Percentiles rank a stretch among this genome's conserved stretches.
Conservation (phyloP, 768 basidiomycete species). For the Polyporus arcularius region DNA sequence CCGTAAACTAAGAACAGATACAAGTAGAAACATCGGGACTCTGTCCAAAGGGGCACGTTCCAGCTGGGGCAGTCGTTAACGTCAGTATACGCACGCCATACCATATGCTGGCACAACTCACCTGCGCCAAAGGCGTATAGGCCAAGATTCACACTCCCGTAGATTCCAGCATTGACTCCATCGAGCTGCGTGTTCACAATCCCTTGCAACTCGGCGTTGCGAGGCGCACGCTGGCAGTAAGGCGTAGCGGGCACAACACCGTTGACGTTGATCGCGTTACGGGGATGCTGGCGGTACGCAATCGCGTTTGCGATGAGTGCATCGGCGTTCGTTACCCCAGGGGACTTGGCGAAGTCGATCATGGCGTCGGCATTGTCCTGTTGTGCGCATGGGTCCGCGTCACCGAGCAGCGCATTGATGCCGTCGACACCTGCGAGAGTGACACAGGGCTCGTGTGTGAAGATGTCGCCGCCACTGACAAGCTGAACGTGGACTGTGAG, state of each 20-base stretch:
- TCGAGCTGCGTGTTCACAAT: conserved; percentile 30
- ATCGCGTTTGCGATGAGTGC: conserved; percentile 45
- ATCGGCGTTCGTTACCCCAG: conserved; percentile 40
- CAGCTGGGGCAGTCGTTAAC: conserved; percentile 30
- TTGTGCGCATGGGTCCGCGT: conserved; percentile 49
- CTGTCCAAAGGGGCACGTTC: conserved; percentile 48
- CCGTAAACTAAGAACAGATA: conserved; percentile 31
- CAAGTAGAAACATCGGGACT: conserved; percentile 43
- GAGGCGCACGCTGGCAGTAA: conserved; percentile 56
- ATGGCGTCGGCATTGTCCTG: conserved; percentile 51
- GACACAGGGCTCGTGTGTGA: conserved; percentile 43
- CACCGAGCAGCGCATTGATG: conserved; percentile 46
- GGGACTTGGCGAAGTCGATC: conserved; percentile 51
- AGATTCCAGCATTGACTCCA: conserved; percentile 51
- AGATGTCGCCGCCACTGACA: conserved; percentile 42
- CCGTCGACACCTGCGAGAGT: conserved; percentile 41
- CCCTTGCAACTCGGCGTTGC: conserved; percentile 34
- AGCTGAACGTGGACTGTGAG: conserved; percentile 13
- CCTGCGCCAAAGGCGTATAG: conserved; percentile 48
- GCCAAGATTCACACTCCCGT: conserved; percentile 50
- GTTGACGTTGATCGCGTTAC: conserved; percentile 44
- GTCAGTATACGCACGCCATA: neutral
- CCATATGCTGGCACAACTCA: conserved; percentile 22
- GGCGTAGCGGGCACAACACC: conserved; percentile 48
- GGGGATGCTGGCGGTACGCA: conserved; percentile 43